phyloP scores from a whole-genome alignment of 2,329 filamentous ascomycete species.

The Cercospora sojina region DNA sequence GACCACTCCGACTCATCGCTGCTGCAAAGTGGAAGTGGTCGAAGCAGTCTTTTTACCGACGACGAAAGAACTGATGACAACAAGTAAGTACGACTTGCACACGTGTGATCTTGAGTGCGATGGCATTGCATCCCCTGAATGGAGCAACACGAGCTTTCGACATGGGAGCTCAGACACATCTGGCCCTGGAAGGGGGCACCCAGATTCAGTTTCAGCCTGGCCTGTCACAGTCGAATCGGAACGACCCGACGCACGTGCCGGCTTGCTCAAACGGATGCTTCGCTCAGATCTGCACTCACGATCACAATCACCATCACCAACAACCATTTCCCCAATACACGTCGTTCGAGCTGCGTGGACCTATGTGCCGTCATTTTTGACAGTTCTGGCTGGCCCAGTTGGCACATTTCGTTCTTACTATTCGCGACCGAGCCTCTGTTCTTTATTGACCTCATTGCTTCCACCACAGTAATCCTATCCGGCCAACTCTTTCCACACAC shows the following conservation, averaged over 20 bases:
- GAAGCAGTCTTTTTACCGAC: conserved; percentile 52
- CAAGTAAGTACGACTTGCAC: conserved; percentile 32
- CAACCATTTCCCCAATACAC: neutral
- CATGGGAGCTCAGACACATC: neutral
- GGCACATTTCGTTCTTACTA: neutral
- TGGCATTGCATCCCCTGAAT: neutral
- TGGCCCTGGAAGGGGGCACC: neutral
- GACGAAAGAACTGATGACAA: conserved; percentile 50
- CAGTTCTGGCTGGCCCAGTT: conserved; percentile 18
- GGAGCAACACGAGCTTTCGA: neutral
- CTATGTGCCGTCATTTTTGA: conserved; percentile 1
- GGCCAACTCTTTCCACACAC: conserved; percentile 43
- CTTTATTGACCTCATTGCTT: conserved; percentile 9
- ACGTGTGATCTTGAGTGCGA: neutral
- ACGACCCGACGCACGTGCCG: neutral
- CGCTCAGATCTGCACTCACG: neutral
- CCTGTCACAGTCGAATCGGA: neutral
- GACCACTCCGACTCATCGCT: conserved; percentile 38
- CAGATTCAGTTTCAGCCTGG: neutral
- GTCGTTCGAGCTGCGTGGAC: neutral
- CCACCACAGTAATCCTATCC: conserved; percentile 26
- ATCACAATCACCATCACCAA: neutral
- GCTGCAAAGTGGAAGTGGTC: conserved; percentile 44
- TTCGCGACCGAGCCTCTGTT: conserved; percentile 4
- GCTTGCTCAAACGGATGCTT: neutral